phyloP scores from a whole-genome alignment of 2,329 filamentous ascomycete genomes.

The Beauveria brongniartii region DNA sequence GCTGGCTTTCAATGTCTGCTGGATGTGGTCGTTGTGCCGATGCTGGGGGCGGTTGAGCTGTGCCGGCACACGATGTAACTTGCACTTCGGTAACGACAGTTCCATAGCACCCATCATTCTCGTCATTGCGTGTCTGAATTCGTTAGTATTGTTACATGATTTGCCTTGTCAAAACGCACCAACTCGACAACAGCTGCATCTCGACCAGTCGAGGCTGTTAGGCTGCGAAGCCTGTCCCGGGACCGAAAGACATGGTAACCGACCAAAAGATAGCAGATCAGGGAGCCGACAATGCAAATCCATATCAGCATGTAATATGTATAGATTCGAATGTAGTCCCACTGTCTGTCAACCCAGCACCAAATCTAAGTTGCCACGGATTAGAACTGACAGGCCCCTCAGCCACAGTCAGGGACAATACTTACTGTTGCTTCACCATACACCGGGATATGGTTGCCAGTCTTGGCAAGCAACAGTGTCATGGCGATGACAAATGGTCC shows the following conservation, averaged over 20 bases:
- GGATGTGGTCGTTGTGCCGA: background rate
- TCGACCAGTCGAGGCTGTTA: conserved; percentile 32
- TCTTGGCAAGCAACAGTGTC: conserved; percentile 50
- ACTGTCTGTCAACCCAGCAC: conserved; percentile 51
- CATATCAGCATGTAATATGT: conserved; percentile 56
- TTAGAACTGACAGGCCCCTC: background rate
- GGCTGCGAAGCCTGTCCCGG: conserved; percentile 45
- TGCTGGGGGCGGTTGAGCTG: background rate
- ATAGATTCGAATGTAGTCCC: conserved; percentile 50
- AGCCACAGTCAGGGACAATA: background rate
- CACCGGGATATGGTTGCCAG: conserved; percentile 28
- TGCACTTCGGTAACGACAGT: conserved; percentile 47
- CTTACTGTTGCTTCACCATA: conserved; percentile 52
- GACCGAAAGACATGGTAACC: conserved; percentile 53
- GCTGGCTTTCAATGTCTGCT: background rate
- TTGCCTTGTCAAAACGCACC: conserved; percentile 17
- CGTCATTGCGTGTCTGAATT: background rate
- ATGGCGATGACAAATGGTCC: conserved; percentile 61
- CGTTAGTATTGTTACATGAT: background rate
- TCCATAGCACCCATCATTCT: conserved; percentile 34
- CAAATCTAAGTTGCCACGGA: conserved; percentile 37
- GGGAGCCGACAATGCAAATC: conserved; percentile 48
- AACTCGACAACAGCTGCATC: conserved; percentile 25
- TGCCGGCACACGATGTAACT: background rate
- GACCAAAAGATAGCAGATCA: conserved; percentile 47